Evolutionary conservation across 192 early-diverging fungal genomes (phyloP).

Genomic region (Umbelopsis sp.): DNA sequence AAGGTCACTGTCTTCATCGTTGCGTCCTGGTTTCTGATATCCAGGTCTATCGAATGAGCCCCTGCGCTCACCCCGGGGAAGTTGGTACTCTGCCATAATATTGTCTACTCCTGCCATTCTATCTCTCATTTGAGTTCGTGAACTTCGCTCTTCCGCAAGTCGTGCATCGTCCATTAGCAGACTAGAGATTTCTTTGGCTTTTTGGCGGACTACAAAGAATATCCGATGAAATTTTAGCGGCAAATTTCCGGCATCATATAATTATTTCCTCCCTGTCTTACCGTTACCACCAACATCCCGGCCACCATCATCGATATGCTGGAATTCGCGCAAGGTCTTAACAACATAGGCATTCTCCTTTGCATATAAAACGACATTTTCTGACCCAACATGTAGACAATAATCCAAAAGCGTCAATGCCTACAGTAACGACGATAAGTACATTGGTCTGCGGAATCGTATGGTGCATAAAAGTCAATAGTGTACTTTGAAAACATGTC

Average conservation of each 20-base stretch:
- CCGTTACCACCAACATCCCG: constrained; percentile 91
- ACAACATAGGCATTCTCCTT: constrained; percentile 91
- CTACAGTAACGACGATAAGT: constrained; percentile 38
- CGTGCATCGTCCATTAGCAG: constrained; percentile 79
- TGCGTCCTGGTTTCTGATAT: constrained; percentile 47
- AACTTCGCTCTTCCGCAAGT: constrained; percentile 75
- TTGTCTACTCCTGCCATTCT: constrained; percentile 57
- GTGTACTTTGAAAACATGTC: constrained; percentile 94
- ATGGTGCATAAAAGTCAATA: neutral
- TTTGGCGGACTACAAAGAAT: constrained; percentile 78
- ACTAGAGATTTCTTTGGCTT: constrained; percentile 87
- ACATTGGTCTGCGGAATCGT: neutral
- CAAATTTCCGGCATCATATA: constrained; percentile 18
- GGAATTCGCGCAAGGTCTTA: constrained; percentile 97
- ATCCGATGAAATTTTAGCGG: constrained; percentile 3
- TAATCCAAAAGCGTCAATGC: constrained; percentile 86
- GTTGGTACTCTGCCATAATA: constrained; percentile 26
- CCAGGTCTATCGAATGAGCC: constrained; percentile 5
- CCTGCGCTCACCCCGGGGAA: neutral
- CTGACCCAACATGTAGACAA: constrained; percentile 83
- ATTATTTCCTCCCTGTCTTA: constrained; percentile 35
- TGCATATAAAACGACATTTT: constrained; percentile 84
- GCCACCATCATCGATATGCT: constrained; percentile 91
- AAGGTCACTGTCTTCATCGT: constrained; percentile 82
- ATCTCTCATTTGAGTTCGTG: constrained; percentile 63